phyloP scores from a whole-genome alignment of 352 stramenopile species.

The Phytophthora pluvialis region DNA sequence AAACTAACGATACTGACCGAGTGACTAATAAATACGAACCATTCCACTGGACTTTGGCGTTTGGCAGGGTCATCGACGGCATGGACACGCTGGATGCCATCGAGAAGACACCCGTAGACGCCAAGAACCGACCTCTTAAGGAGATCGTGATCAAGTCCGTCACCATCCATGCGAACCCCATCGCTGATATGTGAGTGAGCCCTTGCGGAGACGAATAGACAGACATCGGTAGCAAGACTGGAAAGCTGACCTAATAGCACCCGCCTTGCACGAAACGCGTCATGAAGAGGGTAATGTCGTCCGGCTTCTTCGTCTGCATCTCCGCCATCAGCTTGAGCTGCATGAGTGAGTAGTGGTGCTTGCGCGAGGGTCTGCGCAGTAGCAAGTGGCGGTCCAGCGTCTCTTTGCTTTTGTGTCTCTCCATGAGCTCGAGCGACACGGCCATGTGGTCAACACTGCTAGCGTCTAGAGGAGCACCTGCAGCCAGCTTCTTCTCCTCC shows the following conservation, averaged over 20 bases:
- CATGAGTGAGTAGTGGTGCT: constrained; percentile 73
- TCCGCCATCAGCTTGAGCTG: constrained; percentile 79
- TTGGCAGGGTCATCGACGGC: constrained; percentile 91
- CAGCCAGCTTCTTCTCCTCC: constrained; percentile 36
- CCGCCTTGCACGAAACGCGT: constrained; percentile 51
- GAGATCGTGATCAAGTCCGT: constrained; percentile 90
- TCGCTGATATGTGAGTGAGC: constrained; percentile 69
- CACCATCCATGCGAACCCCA: constrained; percentile 94
- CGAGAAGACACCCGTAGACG: constrained; percentile 93
- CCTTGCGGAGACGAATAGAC: background rate
- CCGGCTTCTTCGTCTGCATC: constrained; percentile 78
- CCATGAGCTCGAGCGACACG: constrained; percentile 52
- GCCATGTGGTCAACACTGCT: constrained; percentile 55
- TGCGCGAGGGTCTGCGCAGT: constrained; percentile 52
- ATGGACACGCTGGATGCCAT: constrained; percentile 97
- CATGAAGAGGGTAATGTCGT: constrained; percentile 82
- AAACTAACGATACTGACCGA: background rate
- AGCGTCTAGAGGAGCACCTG: constrained; percentile 6
- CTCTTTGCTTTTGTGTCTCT: constrained; percentile 59
- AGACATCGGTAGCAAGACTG: background rate
- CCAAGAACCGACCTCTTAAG: constrained; percentile 90
- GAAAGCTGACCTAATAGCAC: constrained; percentile 1
- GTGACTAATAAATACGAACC: constrained; percentile 34
- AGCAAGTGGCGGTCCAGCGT: constrained; percentile 64
- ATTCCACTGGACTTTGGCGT: constrained; percentile 13